Evolutionary conservation across 2,329 filamentous ascomycete species (phyloP).

Genomic region (Aaosphaeria pasadenensis): DNA sequence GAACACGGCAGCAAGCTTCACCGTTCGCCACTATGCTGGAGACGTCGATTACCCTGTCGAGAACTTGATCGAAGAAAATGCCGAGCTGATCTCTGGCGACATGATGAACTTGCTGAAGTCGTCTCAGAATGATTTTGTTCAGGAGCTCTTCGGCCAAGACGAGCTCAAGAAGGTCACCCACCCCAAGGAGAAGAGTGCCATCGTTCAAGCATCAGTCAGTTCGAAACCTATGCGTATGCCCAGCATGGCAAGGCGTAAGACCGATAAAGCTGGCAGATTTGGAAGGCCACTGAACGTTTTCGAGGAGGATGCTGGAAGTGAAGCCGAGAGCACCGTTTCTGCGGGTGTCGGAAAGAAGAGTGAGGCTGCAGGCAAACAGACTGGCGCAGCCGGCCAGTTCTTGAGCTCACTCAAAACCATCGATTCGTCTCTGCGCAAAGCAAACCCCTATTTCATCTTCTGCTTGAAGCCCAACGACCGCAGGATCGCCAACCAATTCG

Average conservation of each 20-base stretch:
- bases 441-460: constrained; percentile 95
- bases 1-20: constrained; percentile 77
- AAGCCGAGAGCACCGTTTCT: constrained; percentile 39
- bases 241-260: constrained; percentile 84
- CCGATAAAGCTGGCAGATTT: constrained; percentile 51
- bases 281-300: constrained; percentile 37
- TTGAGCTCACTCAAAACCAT: constrained; percentile 86
- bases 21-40: constrained; percentile 91
- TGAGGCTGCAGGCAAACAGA: constrained; percentile 52
- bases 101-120: constrained; percentile 89
- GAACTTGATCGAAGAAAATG: constrained; percentile 89
- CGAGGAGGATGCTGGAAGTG: constrained; percentile 49
- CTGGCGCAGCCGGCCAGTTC: constrained; percentile 92
- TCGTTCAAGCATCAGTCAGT: constrained; percentile 94
- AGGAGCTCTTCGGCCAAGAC: constrained; percentile 92
- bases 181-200: constrained; percentile 82
- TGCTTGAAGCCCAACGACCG: constrained; percentile 97
- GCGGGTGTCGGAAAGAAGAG: constrained; percentile 33
- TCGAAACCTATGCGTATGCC: constrained; percentile 92
- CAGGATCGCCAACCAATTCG: constrained; percentile 96
- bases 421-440: constrained; percentile 79
- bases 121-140: constrained; percentile 84
- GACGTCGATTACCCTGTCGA: constrained; percentile 92
- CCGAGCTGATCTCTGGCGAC: constrained; percentile 92
- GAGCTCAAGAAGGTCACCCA: constrained; percentile 90